Evolutionary conservation across 108 stramenopile species (phyloP), one percentile per base, ranked within the genome.

Genomic region (Skeletonema grethae): DNA sequence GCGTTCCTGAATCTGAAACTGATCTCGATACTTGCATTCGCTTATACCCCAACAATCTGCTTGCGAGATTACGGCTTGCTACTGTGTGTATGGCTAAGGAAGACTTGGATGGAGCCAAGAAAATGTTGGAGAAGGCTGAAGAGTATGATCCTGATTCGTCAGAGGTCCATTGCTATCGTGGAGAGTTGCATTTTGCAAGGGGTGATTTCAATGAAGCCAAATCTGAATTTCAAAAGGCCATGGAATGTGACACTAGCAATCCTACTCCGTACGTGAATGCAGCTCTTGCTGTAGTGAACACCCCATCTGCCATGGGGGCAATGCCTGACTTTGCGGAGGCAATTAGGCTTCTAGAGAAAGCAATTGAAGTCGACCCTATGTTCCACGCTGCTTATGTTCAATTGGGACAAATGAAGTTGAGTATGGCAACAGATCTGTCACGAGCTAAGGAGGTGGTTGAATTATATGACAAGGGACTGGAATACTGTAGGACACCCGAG

Each of bases 211-310:
- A 30, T 5, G 69, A 86, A 34, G 93, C 95, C 25, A 82, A 79
- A 63, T 65, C 59, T 29, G 82, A 90, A 28, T 96, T 96, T 70
- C 90, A 96, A 48, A 87, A 84, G 72, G 93, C 93, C 4, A 93
- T 93, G 61, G 75, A 83, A 53, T 83, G 88, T 56, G 95, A 94
- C 39, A 82, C 87, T 9, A 75, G 57, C 31, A 96, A 94, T 76
- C 93, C 93, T 12, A 93, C 91, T 13, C 88, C 95, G n/a, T 96
- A 93, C 63, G 92, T 96, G 7, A 96, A 96, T 70, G 86, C 88
- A 4, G 95, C 95, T 9, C 75, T 96, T 62, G 87, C 93, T 12
- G 77, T 91, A 4, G 69, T 94, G 69, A 94, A 96, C 65, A 90
- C 86, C 2, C 91, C 89, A 2, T 85, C 91, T 13, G 64, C 77